These are phyloP conservation scores for Batrachochytrium dendrobatidis DNA, from an alignment of 371 early-diverging fungal species.

Conservation along the genomic window DNA sequence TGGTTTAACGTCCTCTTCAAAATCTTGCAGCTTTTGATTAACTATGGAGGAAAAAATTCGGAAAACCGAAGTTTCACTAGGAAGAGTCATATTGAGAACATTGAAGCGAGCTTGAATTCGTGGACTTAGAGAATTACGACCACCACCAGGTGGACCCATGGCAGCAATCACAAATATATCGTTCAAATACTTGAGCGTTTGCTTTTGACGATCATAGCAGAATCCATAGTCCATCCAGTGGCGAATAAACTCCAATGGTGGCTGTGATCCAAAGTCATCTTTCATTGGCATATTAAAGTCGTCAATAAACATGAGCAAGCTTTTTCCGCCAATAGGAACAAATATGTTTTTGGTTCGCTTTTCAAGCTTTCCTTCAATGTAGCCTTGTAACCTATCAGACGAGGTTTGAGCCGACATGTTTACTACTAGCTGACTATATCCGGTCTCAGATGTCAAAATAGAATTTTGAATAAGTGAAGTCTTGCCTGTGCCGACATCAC, in stretches of 20 bases:
- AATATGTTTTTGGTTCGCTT: slow-evolving; percentile 46
- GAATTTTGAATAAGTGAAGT: slow-evolving; percentile 42
- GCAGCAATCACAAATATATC: slow-evolving; percentile 43
- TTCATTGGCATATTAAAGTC: slow-evolving; percentile 51
- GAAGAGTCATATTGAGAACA: slow-evolving; percentile 46
- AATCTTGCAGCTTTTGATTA: slow-evolving; percentile 47
- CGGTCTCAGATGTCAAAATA: slow-evolving; percentile 25
- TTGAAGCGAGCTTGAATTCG: slow-evolving; percentile 45
- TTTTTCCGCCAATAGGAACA: slow-evolving; percentile 45
- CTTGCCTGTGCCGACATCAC: slow-evolving; percentile 48
- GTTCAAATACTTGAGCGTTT: slow-evolving; percentile 41
- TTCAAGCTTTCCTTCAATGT: slow-evolving; percentile 40
- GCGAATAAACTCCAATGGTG: slow-evolving; percentile 46
- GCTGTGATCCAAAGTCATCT: slow-evolving; percentile 50
- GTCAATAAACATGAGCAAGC: slow-evolving; percentile 41
- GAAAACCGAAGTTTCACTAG: slow-evolving; percentile 34
- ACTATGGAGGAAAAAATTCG: slow-evolving; percentile 44
- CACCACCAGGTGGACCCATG: slow-evolving; percentile 53
- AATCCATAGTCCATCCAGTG: slow-evolving; percentile 52
- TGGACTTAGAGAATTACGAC: slow-evolving; percentile 36
- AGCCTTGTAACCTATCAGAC: slow-evolving; percentile 31
- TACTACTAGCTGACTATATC: slow-evolving; percentile 23
- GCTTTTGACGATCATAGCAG: slow-evolving; percentile 46
- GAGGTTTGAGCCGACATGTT: slow-evolving; percentile 44
- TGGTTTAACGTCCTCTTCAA: slow-evolving; percentile 51